phyloP scores from a whole-genome alignment of 108 stramenopile species.

The Mediolabrus comicus region DNA sequence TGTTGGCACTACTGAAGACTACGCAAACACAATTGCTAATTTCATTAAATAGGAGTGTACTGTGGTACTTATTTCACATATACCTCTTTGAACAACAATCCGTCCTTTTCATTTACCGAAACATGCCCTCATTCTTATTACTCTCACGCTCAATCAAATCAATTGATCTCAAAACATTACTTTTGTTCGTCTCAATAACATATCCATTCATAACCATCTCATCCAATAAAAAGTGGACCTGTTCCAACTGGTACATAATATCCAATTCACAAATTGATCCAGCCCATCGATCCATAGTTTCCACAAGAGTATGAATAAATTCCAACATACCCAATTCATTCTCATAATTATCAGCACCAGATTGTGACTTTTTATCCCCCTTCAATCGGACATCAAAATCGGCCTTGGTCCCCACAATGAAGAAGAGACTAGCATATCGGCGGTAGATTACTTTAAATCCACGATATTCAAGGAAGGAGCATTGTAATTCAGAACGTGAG shows the following conservation, averaged over 20 bases:
- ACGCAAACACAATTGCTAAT: no score
- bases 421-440: constrained; percentile 93
- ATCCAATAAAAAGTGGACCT: constrained; percentile 94
- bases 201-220: constrained; percentile 97
- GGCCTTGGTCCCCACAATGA: constrained; percentile 93
- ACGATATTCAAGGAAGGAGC: constrained; percentile 94
- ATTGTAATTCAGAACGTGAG: constrained; percentile 89
- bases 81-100: not conserved
- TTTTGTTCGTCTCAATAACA: constrained; percentile 91
- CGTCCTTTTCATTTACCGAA: constrained; percentile 55
- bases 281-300: constrained; percentile 90
- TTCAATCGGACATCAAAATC: constrained; percentile 53
- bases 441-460: constrained; percentile 95
- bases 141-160: constrained; percentile 89
- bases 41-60: no score
- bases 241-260: constrained; percentile 97
- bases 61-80: constrained; percentile 3
- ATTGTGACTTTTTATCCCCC: not conserved
- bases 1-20: no score
- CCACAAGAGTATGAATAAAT: constrained; percentile 94
- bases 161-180: constrained; percentile 84
- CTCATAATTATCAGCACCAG: constrained; percentile 74
- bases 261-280: constrained; percentile 91
- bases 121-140: constrained; percentile 87
- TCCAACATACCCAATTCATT: constrained; percentile 96